Evolutionary conservation across 2,329 filamentous ascomycete species (phyloP).

Genomic region (Pseudopithomyces maydicus): DNA sequence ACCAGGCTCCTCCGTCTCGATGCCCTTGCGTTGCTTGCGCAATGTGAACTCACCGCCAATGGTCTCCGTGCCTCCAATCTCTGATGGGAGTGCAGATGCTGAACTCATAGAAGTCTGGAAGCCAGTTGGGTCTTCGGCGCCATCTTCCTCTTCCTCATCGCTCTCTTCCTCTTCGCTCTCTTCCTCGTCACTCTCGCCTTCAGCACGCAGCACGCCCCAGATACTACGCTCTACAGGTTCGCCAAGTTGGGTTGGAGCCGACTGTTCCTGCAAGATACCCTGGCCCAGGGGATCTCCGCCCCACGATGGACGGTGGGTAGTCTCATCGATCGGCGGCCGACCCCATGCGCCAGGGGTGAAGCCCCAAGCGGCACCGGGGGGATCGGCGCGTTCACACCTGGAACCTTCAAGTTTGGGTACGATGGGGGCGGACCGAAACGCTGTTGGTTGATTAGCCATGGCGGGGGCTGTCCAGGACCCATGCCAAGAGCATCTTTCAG

Average conservation of each 20-base stretch:
- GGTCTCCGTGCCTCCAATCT: conserved; percentile 75
- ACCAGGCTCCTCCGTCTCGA: conserved; percentile 81
- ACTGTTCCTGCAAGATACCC: conserved; percentile 64
- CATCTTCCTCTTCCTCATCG: conserved; percentile 66
- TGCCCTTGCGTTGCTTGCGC: conserved; percentile 78
- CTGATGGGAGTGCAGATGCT: conserved; percentile 78
- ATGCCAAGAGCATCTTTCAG: conserved; percentile 93
- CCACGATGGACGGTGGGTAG: conserved; percentile 80
- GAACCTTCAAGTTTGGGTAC: conserved; percentile 93
- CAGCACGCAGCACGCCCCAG: conserved; percentile 90
- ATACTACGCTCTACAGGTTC: conserved; percentile 85
- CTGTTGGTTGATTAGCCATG: conserved; percentile 97
- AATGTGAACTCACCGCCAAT: conserved; percentile 88
- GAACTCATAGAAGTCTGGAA: conserved; percentile 75
- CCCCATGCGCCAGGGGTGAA: conserved; percentile 96
- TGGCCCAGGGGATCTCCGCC: conserved; percentile 95
- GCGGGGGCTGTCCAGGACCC: conserved; percentile 87
- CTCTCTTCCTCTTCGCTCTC: conserved; percentile 72
- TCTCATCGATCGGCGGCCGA: conserved; percentile 93
- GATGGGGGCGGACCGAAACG: conserved; percentile 90
- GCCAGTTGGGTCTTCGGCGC: conserved; percentile 59
- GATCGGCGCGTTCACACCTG: conserved; percentile 90
- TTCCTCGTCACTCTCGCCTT: conserved; percentile 72
- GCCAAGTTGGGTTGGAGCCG: conserved; percentile 58
- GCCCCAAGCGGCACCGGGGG: conserved; percentile 91